phyloP scores from a whole-genome alignment of 352 stramenopile species.

The Chrysophaeum taylorii region DNA sequence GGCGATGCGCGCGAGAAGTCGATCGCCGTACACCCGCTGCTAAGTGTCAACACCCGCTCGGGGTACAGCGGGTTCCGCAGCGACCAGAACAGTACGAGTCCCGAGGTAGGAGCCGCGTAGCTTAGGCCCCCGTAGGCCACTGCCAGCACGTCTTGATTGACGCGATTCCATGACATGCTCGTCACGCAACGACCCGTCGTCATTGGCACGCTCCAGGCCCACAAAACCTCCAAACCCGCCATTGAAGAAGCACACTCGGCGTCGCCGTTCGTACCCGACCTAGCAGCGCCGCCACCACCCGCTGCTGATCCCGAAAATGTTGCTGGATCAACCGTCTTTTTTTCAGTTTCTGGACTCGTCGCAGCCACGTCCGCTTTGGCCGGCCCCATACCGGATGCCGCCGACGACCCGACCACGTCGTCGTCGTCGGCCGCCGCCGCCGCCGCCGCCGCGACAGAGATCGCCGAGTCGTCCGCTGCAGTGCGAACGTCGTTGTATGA shows the following conservation, averaged over 20 bases:
- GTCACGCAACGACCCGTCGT: slow-evolving; percentile 50
- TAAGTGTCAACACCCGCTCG: slow-evolving; percentile 65
- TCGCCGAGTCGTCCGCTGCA: no score
- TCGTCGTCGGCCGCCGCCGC: neutral
- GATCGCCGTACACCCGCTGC: slow-evolving; percentile 58
- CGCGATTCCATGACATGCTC: slow-evolving; percentile 67
- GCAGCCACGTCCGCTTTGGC: no score
- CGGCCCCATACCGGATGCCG: no score
- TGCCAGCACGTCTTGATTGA: slow-evolving; percentile 71
- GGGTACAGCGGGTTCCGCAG: slow-evolving; percentile 78
- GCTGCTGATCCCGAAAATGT: slow-evolving; percentile 22
- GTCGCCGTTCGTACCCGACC: neutral
- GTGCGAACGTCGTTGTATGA: no score
- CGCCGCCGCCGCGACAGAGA: neutral
- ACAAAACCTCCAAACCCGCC: slow-evolving; percentile 65
- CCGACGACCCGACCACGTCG: neutral
- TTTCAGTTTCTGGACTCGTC: no score
- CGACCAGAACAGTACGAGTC: slow-evolving; percentile 80
- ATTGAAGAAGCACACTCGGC: slow-evolving; percentile 17
- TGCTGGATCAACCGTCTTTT: no score
- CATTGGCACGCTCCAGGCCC: slow-evolving; percentile 55
- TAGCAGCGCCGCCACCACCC: slow-evolving; percentile 14
- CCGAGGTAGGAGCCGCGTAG: slow-evolving; percentile 29
- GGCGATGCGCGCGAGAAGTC: slow-evolving; percentile 69
- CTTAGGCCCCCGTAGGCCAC: slow-evolving; percentile 59